These are phyloP conservation scores for Neoboletus magnificus DNA, from an alignment of 768 basidiomycete species.

Conservation along the genomic window DNA sequence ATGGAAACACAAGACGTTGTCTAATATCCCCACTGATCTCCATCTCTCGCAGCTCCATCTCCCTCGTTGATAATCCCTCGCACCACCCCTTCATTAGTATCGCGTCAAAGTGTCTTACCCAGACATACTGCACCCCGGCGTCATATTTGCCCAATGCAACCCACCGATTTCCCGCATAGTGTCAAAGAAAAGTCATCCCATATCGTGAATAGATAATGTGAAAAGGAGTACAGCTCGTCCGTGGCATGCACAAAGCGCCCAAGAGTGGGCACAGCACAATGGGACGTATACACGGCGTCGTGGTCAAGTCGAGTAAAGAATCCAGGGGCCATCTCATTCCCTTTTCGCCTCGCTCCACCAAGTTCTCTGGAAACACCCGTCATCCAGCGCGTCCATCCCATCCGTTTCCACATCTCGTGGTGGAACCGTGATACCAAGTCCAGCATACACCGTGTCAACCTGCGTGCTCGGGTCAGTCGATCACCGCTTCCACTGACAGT, in stretches of 20 bases:
- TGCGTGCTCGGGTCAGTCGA: not conserved
- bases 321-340: not conserved
- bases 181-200: constrained; percentile 2
- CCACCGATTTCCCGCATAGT: too few relatives aligned
- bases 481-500: not conserved
- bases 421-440: constrained; percentile 6
- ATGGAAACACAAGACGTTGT: too few relatives aligned
- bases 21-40: too few relatives aligned
- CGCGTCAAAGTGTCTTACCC: too few relatives aligned
- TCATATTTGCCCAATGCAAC: too few relatives aligned
- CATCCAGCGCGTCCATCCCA: not conserved
- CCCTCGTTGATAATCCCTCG: too few relatives aligned
- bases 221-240: not conserved
- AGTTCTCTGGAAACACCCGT: not conserved
- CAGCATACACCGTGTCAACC: not conserved
- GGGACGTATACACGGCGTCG: not conserved
- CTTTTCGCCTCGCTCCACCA: not conserved
- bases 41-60: too few relatives aligned
- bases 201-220: not conserved
- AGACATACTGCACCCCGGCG: too few relatives aligned
- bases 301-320: not conserved
- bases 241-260: not conserved
- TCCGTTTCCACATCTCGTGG: constrained; percentile 3
- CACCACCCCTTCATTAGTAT: too few relatives aligned
- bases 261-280: not conserved